These are phyloP conservation scores for Leccinum arenicola DNA, from an alignment of 768 basidiomycete species.

Conservation along the genomic window DNA sequence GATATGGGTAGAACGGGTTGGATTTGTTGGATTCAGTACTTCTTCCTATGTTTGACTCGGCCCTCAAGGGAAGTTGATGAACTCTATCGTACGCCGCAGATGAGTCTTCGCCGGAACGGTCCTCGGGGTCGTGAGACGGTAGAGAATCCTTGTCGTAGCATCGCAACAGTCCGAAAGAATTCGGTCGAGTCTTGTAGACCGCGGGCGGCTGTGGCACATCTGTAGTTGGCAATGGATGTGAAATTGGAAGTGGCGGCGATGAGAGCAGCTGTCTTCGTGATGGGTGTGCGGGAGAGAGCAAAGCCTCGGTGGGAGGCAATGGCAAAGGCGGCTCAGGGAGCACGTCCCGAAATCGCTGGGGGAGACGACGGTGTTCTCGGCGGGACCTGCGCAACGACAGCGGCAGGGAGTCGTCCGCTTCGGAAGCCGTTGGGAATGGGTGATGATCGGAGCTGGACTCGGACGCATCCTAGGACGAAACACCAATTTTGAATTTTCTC, in stretches of 20 bases:
- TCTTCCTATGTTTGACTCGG: neutral
- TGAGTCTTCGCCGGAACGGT: neutral
- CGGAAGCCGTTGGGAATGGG: neutral
- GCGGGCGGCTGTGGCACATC: neutral
- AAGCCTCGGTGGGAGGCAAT: neutral
- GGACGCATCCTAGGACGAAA: neutral
- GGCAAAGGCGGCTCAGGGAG: neutral
- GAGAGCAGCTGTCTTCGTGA: neutral
- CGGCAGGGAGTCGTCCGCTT: neutral
- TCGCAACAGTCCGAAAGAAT: neutral
- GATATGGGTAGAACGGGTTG: neutral
- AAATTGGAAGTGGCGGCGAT: neutral
- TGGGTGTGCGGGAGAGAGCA: neutral
- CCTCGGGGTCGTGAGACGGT: neutral
- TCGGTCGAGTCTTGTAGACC: neutral
- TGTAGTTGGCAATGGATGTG: neutral
- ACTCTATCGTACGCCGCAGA: neutral
- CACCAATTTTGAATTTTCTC: neutral
- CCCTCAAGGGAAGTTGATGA: neutral
- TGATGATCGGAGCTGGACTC: neutral
- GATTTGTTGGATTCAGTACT: neutral
- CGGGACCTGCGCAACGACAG: neutral
- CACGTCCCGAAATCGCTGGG: neutral
- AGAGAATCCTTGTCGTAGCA: neutral
- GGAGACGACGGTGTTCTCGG: neutral